A percentile compares a stretch with the other conserved stretches of the same genome.
These are phyloP conservation scores for Rhododendron ovatum DNA, from an alignment of 148 eudicot species.

Conservation along the genomic window DNA sequence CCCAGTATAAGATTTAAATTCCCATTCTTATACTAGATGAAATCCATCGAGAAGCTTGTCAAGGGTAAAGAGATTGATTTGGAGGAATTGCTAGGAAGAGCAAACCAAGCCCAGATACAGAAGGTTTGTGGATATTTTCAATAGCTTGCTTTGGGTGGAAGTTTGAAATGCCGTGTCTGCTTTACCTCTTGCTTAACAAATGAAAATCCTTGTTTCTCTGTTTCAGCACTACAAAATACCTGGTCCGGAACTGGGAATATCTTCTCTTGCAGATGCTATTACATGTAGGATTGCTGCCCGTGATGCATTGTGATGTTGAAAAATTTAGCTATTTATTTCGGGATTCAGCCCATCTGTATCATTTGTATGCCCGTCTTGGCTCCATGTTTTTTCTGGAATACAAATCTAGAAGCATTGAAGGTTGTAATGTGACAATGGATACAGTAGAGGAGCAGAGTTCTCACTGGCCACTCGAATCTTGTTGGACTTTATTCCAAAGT, in stretches of 20 bases:
- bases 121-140: conserved; percentile 46
- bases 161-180: neutral
- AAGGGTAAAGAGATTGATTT: conserved; percentile 71
- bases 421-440: neutral
- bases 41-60: conserved; percentile 39
- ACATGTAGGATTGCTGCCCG: conserved; percentile 86
- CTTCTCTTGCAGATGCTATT: conserved; percentile 78
- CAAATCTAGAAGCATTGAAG: neutral
- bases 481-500: neutral
- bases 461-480: neutral
- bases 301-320: conserved; percentile 52
- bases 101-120: conserved; percentile 64
- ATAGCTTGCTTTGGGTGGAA: neutral
- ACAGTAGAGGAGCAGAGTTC: neutral
- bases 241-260: conserved; percentile 53
- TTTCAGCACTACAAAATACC: conserved; percentile 81
- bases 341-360: neutral
- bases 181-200: neutral
- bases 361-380: neutral
- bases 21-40: conserved; percentile 25
- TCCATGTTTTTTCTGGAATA: neutral
- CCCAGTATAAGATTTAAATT: neutral
- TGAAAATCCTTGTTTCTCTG: neutral
- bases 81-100: conserved; percentile 64
- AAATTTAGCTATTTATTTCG: neutral